Conservation (phyloP, 2,329 filamentous ascomycete genomes). For the Calonectria naviculata region DNA sequence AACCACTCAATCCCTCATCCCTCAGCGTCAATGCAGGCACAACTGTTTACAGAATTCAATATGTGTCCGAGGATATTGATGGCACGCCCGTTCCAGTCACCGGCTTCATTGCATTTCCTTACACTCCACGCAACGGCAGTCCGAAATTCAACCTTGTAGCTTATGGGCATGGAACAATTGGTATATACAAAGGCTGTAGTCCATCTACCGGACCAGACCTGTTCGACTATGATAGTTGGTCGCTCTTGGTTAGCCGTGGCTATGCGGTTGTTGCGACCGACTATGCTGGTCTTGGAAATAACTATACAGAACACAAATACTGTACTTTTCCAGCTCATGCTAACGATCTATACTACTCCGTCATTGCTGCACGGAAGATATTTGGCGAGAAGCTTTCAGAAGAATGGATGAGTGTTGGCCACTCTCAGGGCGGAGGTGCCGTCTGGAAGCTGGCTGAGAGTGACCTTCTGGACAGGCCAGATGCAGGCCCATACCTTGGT, state of each 20-base stretch:
- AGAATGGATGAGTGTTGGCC: not conserved
- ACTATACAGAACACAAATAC: not conserved
- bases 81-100: constrained; percentile 23
- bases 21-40: not conserved
- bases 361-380: not conserved
- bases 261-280: constrained; percentile 35
- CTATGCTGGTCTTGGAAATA: constrained; percentile 13
- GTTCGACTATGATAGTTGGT: constrained; percentile 26
- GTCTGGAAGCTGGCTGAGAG: not conserved
- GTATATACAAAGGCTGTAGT: constrained; percentile 23
- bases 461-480: not conserved
- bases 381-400: not conserved
- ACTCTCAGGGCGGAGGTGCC: not conserved
- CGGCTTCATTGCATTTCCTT: constrained; percentile 24
- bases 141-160: constrained; percentile 11
- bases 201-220: constrained; percentile 21
- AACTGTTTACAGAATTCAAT: constrained; percentile 23
- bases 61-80: constrained; percentile 28
- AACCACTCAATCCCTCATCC: not conserved
- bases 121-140: not conserved
- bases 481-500: not conserved
- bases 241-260: constrained; percentile 13
- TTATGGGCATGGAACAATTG: constrained; percentile 28
- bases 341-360: not conserved
- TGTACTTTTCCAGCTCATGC: not conserved